Evolutionary conservation across 495 filamentous ascomycete genomes (phyloP), one percentile per base, ranked within the genome.

Genomic region (Xylaria grammica): DNA sequence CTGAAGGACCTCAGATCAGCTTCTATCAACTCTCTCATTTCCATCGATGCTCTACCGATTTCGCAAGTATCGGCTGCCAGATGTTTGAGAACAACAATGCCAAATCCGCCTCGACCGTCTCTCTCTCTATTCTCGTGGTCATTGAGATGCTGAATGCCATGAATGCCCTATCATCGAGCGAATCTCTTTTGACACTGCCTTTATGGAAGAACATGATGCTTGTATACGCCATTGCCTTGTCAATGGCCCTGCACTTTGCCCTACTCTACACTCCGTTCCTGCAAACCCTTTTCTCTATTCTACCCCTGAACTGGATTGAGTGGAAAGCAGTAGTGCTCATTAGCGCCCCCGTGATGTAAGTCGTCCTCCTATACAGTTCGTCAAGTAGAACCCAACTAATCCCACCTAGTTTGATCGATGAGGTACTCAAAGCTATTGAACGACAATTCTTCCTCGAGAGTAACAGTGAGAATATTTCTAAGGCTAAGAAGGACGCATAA

Each of bases 131-230:
- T 73, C 85, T 99, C 27, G 96, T 99, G 30, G 93, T 97, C 65
- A 98, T 99, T 73, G 96, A 99, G 83, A 99, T 99, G 96, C 82
- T 99, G 68, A 99, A 99, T 78, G 96, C 96, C 62, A 97, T 99
- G 92, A 99, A 99, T 75, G 95, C 95, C 1, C 85, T 99, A 17
- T 97, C 93, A 17, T 96, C 92, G 9, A 94, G 91, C 77, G 96
- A 98, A 77, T 96, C 92, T 5, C 89, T 99, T 2, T 78, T 99
- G 32, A 97, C 95, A 11, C 87, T 98, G 65, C 93, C 93, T 19
- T 80, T 99, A 27, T 96, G 92, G 94, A 86, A 95, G 71, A 99
- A 99, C 79, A 93, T 96, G 88, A 93, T 95, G 84, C 85, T 99
- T 9, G 89, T 99, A 60, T 97, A 96, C 68, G 96, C 96, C 66